Evolutionary conservation across 164 flowering plant species (phyloP).

Genomic region (Nelumbo lutea): DNA sequence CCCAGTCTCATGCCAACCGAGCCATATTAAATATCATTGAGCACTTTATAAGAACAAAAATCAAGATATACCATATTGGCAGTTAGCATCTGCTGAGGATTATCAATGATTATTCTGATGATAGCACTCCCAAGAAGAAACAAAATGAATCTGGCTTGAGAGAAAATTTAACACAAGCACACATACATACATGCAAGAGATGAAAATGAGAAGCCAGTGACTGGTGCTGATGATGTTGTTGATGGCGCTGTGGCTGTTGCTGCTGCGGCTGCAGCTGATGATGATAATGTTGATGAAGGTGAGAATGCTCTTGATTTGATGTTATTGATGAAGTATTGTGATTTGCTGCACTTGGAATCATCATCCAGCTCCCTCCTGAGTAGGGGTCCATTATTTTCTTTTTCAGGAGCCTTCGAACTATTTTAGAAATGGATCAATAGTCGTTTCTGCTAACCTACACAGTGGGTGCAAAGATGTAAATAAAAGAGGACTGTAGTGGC

Average conservation of each 20-base stretch:
- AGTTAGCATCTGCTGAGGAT: too few relatives aligned
- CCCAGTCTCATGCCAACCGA: too few relatives aligned
- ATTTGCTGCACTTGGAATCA: conserved; percentile 49
- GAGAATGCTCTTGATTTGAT: conserved; percentile 43
- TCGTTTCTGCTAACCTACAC: neutral
- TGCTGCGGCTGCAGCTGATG: conserved; percentile 29
- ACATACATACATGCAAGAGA: conserved; percentile 47
- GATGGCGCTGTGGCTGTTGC: conserved; percentile 22
- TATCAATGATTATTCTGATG: neutral
- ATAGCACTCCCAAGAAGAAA: conserved; percentile 4
- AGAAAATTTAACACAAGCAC: neutral
- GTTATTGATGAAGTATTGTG: conserved; percentile 45
- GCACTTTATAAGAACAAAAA: too few relatives aligned
- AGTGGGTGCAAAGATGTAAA: too few relatives aligned
- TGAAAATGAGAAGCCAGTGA: conserved; percentile 92
- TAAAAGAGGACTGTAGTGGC: too few relatives aligned
- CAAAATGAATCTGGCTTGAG: neutral
- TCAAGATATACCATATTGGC: too few relatives aligned
- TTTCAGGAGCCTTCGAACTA: neutral
- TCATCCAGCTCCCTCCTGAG: conserved; percentile 62
- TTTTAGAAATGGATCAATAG: neutral
- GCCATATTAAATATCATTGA: too few relatives aligned
- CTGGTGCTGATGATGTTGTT: conserved; percentile 54
- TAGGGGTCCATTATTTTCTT: conserved; percentile 37
- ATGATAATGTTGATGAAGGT: conserved; percentile 36